Evolutionary conservation across 768 basidiomycete genomes (phyloP), one percentile per base, ranked within the genome.

Genomic region (Kockovaella imperatae): DNA sequence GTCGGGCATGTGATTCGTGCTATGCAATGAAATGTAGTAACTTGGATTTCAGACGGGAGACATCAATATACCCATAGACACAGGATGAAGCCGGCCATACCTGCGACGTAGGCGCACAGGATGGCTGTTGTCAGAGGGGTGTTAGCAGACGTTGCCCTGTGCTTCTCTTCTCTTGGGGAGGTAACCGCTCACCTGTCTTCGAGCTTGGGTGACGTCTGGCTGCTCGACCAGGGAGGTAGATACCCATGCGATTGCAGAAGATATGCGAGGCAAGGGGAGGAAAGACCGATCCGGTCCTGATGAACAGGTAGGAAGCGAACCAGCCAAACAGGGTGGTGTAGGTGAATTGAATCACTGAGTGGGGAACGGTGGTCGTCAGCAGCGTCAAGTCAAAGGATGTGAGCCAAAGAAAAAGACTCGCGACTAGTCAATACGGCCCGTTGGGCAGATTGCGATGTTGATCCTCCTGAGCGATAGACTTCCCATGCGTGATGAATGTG

Each of bases 311-410:
- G 3, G 87, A 78, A 20, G 81, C 83, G 70, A 84, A 85, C 69
- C 83, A 86, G 3, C 95, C 95, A 59, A 97, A 97, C 13, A 96
- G 60, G 3, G 87, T 89, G 5, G 95, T 99, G 71, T 96, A 99
- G 3, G 76, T 64, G 20, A 91, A 76, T 72, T 97, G 93, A 71
- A 95, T 83, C 4, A 80, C 90, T 96, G 61, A 4, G 35, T n/a
- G 1, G 15, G 35, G 11, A 14, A 21, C 42, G n/a, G 17, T 39
- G 28, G 36, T 32, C 30, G 23, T 34, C 15, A 1, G 40, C 15
- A n/a, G 14, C 35, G 20, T 11, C 20, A 8, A 39, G 36, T 11
- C 8, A 18, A 20, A 39, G 10, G 30, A 17, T 23, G 43, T 7
- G 29, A 30, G 30, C 18, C 43, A 11, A 31, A 34, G 28, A 45